Evolutionary conservation across 2,329 filamentous ascomycete genomes (phyloP).

Genomic region (Penicillium sp.): DNA sequence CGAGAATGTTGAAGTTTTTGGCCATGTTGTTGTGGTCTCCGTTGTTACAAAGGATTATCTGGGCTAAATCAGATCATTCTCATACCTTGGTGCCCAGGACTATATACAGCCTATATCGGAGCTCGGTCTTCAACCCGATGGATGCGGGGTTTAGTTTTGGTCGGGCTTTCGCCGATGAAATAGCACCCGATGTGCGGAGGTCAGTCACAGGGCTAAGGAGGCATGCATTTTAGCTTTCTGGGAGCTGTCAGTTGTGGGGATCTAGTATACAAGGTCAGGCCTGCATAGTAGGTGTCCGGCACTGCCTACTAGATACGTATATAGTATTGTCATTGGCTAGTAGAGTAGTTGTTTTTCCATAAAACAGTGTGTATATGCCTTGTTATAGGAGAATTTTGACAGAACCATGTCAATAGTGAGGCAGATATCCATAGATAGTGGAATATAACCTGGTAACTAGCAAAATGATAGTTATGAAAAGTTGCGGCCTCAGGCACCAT

Average conservation of each 20-base stretch:
- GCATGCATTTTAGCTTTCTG: neutral
- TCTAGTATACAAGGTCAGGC: neutral
- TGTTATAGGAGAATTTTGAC: too few species aligned
- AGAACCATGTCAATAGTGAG: neutral
- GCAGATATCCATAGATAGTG: neutral
- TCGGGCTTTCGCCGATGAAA: slow-evolving; percentile 16
- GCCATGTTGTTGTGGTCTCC: slow-evolving; percentile 6
- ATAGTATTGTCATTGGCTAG: neutral
- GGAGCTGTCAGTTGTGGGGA: neutral
- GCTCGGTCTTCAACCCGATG: slow-evolving; percentile 23
- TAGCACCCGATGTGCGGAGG: slow-evolving; percentile 1
- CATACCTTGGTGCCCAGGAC: neutral
- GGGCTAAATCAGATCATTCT: neutral
- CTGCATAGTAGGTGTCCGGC: neutral
- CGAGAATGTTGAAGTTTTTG: slow-evolving; percentile 64
- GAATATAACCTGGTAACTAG: neutral
- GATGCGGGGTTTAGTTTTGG: slow-evolving; percentile 21
- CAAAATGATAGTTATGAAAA: neutral
- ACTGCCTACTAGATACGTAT: neutral
- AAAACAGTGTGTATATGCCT: neutral
- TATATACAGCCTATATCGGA: slow-evolving; percentile 10
- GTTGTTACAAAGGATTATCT: neutral
- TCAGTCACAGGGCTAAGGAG: neutral
- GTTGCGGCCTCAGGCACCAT: neutral
- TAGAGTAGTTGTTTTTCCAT: neutral